A percentile compares a stretch with the other conserved stretches of the same genome.
These are phyloP conservation scores for Globisporangium alternatum DNA, from an alignment of 352 stramenopile species.

Conservation along the genomic window DNA sequence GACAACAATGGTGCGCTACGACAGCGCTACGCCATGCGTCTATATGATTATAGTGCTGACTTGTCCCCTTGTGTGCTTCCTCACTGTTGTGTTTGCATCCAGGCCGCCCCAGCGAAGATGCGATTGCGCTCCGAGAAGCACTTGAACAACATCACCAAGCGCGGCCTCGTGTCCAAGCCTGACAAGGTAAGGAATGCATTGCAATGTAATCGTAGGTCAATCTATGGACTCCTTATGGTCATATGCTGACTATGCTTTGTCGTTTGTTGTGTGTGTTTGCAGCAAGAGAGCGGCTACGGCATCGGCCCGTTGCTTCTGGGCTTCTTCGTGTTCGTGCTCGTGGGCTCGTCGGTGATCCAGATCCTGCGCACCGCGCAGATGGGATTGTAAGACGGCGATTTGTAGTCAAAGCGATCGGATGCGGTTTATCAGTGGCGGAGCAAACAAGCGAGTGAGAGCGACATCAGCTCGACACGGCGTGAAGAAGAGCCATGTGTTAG, in stretches of 20 bases:
- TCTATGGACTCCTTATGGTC: background rate
- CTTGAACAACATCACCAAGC: constrained; percentile 86
- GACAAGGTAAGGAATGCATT: constrained; percentile 56
- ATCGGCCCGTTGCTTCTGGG: constrained; percentile 76
- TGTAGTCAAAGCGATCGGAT: background rate
- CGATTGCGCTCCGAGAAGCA: constrained; percentile 86
- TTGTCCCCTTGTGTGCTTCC: background rate
- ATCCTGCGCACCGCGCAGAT: constrained; percentile 79
- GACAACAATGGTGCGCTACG: constrained; percentile 5
- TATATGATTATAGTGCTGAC: background rate
- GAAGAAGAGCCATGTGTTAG: background rate
- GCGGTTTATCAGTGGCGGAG: background rate
- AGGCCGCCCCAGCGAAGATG: constrained; percentile 80
- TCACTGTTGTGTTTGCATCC: background rate
- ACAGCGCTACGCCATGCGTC: background rate
- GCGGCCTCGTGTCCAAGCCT: constrained; percentile 68
- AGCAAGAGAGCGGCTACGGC: constrained; percentile 72
- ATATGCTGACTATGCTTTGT: background rate
- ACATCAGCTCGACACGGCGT: background rate
- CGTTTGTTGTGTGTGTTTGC: constrained; percentile 6
- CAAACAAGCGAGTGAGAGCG: background rate
- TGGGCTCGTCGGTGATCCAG: constrained; percentile 85
- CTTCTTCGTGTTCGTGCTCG: constrained; percentile 87
- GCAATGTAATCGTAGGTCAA: background rate
- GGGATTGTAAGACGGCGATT: constrained; percentile 41